phyloP scores from a whole-genome alignment of 495 filamentous ascomycete species.

The Rostrohypoxylon terebratum region DNA sequence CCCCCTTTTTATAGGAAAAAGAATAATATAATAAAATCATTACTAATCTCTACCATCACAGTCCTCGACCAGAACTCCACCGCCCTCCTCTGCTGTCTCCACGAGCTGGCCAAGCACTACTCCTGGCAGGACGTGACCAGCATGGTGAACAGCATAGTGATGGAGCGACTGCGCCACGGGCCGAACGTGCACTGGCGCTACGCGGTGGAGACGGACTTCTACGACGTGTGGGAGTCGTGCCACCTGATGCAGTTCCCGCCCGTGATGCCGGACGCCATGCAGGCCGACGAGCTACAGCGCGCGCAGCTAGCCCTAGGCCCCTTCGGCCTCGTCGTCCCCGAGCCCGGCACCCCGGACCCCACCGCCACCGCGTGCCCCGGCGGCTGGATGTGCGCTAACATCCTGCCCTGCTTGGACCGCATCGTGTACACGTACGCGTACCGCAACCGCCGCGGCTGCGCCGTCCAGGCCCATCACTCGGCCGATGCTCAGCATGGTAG shows the following conservation, averaged over 20 bases:
- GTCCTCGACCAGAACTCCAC: background rate
- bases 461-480: background rate
- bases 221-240: background rate
- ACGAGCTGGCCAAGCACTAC: conserved; percentile 6
- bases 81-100: background rate
- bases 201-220: background rate
- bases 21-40: no score
- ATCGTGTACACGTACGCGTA: conserved; percentile 6
- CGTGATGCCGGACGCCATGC: no score
- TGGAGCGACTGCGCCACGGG: conserved; percentile 20
- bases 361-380: background rate
- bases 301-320: background rate
- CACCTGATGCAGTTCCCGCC: background rate
- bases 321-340: background rate
- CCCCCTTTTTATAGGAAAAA: no score
- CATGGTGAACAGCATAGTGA: conserved; percentile 19
- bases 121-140: background rate
- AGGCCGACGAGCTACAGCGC: background rate
- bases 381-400: background rate
- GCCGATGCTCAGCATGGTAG: background rate
- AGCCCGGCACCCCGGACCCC: background rate
- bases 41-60: background rate
- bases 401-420: background rate
- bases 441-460: conserved; percentile 8
- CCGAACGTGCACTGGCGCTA: background rate